These are phyloP conservation scores for Linnemannia elongata DNA, from an alignment of 192 early-diverging fungal species.

Conservation along the genomic window DNA sequence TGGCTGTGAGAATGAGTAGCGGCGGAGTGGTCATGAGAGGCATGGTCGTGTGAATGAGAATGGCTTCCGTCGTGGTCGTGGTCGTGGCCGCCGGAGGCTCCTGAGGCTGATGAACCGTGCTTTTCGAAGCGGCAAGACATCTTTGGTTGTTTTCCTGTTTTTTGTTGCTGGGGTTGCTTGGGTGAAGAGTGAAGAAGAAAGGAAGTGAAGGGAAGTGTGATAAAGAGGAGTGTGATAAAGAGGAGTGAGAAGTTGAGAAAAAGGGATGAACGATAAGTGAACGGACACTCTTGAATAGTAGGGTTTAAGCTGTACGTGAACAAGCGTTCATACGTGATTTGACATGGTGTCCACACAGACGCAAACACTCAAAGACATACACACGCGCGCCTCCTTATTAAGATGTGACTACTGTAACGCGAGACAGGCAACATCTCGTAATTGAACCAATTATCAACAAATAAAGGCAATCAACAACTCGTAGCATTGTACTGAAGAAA, in stretches of 20 bases:
- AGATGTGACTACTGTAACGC: too few relatives aligned
- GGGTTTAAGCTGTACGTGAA: not conserved
- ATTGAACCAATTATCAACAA: too few relatives aligned
- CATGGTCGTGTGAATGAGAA: constrained; percentile 73
- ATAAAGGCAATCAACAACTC: too few relatives aligned
- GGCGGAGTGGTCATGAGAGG: constrained; percentile 25
- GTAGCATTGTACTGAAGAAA: too few relatives aligned
- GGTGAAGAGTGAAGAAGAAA: not conserved
- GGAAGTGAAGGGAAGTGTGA: too few relatives aligned
- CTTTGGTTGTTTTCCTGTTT: not conserved
- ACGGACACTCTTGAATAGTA: too few relatives aligned
- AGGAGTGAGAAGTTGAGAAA: not conserved
- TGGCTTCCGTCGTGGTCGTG: constrained; percentile 62
- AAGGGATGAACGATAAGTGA: not conserved
- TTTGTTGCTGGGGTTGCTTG: not conserved
- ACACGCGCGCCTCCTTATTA: too few relatives aligned
- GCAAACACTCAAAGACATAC: too few relatives aligned
- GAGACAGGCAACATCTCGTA: too few relatives aligned
- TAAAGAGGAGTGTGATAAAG: too few relatives aligned
- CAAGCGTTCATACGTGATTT: too few relatives aligned
- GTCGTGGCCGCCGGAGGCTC: constrained; percentile 1
- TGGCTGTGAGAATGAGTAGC: constrained; percentile 75
- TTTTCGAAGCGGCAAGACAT: constrained; percentile 69
- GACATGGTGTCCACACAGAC: too few relatives aligned
- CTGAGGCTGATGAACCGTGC: constrained; percentile 43